Base-by-base conservation (phyloP, 129 eudicot genomes). In the Solidago caesia region DNA sequence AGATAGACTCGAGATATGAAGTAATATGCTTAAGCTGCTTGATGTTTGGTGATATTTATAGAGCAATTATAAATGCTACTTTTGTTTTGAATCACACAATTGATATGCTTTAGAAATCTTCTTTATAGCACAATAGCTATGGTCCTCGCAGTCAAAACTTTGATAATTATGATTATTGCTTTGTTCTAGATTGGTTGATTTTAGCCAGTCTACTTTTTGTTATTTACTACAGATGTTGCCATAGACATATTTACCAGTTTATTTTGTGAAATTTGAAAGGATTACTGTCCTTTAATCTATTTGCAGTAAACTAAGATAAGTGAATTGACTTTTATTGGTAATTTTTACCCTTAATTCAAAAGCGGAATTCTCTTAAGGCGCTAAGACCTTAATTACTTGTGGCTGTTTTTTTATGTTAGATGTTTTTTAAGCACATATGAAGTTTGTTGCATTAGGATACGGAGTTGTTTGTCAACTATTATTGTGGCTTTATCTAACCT, bases 1-100 rank as follows among this genome's bases (percentile, higher is more conserved):
- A 63, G 67, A 29, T 27, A 27, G 70, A 33, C 39, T 64, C 51
- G 42, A 78, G 56, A 63, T 9, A 44, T 1, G 59, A 78, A 71
- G 26, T 13, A 71, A 63, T 56, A 71, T 78, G 77, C 51, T 71
- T 77, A 60, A 61, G 16, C 39, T 21, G 46, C 8, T 48, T 58
- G 15, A 58, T 25, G 58, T 71, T 64, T 78, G 16, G 48, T 62
- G 80, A 44, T 61, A 77, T 49, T 72, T 72, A 64, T 79, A 79
- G 77, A 63, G 58, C 47, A 14, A 42, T 43, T 46, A 27, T 64
- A 59, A 67, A 72, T 71, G 78, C 49, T 79, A 72, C 68, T 72
- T 63, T 52, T 64, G 73, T 71, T 33, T 10, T 78, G 21, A 71
- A 78, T 57, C 82, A 71, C 73, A 79, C 56, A 78, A 26, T 60